phyloP scores from a whole-genome alignment of 192 early-diverging fungal species.

The Entomortierella chlamydospora region DNA sequence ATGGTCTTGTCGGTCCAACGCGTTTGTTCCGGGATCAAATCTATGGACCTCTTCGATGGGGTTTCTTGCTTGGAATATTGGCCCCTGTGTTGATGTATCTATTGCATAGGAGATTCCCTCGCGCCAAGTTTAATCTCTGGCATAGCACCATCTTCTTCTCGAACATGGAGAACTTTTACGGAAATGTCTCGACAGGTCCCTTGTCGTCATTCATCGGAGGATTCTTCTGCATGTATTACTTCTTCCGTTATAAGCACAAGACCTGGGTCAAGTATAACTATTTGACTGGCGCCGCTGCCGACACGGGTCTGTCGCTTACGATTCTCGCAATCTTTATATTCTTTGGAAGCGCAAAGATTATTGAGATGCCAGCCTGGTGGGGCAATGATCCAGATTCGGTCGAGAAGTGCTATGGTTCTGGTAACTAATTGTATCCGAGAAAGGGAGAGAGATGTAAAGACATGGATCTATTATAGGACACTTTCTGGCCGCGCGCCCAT shows the following conservation, averaged over 20 bases:
- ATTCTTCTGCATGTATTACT: conserved; percentile 58
- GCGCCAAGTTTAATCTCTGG: conserved; percentile 56
- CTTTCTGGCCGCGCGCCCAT: no score
- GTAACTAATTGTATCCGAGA: conserved; percentile 6
- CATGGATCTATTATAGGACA: no score
- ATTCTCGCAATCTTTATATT: conserved; percentile 47
- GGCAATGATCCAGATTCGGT: conserved; percentile 40
- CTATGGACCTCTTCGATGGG: conserved; percentile 59
- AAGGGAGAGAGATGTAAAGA: no score
- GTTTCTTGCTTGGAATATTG: conserved; percentile 53
- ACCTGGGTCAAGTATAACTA: conserved; percentile 61
- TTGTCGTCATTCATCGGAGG: conserved; percentile 55
- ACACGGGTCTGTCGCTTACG: conserved; percentile 48
- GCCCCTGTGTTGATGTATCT: conserved; percentile 54
- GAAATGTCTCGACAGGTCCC: conserved; percentile 57
- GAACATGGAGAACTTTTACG: conserved; percentile 57
- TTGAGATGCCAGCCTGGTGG: conserved; percentile 49
- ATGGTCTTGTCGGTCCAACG: conserved; percentile 48
- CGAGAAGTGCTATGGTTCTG: conserved; percentile 49
- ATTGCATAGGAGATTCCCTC: conserved; percentile 57
- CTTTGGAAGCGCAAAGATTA: conserved; percentile 51
- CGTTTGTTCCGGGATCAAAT: conserved; percentile 48
- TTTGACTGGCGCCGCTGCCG: conserved; percentile 47
- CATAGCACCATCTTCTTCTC: conserved; percentile 59
- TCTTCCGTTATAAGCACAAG: conserved; percentile 54